Percentiles rank a stretch among this genome's conserved stretches.
phyloP scores from a whole-genome alignment of 2,329 filamentous ascomycete genomes.

The Calonectria crousiana region DNA sequence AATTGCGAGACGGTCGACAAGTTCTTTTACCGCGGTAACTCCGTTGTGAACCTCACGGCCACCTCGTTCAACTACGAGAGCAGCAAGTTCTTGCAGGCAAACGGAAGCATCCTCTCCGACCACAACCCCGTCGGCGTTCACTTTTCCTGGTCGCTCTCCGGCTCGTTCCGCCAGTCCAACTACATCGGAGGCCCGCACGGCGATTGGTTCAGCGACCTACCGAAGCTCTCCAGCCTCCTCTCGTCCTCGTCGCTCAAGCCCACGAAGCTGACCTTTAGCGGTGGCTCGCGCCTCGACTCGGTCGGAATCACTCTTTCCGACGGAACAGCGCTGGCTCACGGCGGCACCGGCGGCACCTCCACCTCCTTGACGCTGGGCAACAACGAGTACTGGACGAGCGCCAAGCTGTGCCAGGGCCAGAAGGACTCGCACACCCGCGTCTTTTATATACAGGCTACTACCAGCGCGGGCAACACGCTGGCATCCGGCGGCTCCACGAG shows the following conservation, averaged over 20 bases:
- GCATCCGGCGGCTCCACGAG: neutral
- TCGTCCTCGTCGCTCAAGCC: constrained; percentile 9
- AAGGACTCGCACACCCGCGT: constrained; percentile 5
- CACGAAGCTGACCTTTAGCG: neutral
- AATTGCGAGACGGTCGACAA: constrained; percentile 77
- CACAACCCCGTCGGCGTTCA: constrained; percentile 74
- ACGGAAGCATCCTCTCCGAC: constrained; percentile 70
- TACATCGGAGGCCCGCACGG: constrained; percentile 10
- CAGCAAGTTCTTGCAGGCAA: constrained; percentile 66
- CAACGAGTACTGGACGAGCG: constrained; percentile 18
- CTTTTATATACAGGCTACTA: constrained; percentile 16
- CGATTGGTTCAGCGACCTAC: constrained; percentile 18
- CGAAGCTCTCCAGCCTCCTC: neutral
- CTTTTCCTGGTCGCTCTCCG: constrained; percentile 52
- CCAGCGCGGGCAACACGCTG: constrained; percentile 11
- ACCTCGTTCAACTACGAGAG: constrained; percentile 68
- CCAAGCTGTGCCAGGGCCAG: constrained; percentile 16
- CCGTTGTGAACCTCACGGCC: constrained; percentile 58
- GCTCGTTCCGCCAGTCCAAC: constrained; percentile 11
- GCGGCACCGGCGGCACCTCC: constrained; percentile 6
- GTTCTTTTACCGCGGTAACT: constrained; percentile 68
- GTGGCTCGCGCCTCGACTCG: constrained; percentile 7
- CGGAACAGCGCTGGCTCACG: constrained; percentile 8
- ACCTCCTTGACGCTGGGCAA: neutral
- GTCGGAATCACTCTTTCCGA: constrained; percentile 3